Percentiles rank a stretch among this genome's conserved stretches.
phyloP scores from a whole-genome alignment of 306 rosid genomes.

The Cucumis hystrix region DNA sequence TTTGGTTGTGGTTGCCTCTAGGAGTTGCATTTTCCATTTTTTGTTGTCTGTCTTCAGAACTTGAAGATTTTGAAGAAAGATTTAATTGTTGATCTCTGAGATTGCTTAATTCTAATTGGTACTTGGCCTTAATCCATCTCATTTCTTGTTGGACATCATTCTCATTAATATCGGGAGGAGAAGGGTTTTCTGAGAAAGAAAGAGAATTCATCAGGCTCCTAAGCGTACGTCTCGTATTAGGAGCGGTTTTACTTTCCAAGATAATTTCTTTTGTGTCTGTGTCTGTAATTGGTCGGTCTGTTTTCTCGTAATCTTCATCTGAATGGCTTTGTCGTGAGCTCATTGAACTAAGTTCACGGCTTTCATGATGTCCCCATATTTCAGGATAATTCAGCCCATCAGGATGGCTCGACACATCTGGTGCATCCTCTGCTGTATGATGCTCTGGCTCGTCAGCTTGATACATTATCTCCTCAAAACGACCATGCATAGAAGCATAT shows the following conservation, averaged over 20 bases:
- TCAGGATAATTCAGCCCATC: constrained; percentile 30
- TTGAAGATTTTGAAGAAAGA: constrained; percentile 22
- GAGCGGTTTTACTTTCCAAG: constrained; percentile 16
- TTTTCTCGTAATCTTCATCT: constrained; percentile 45
- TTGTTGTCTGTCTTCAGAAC: constrained; percentile 13
- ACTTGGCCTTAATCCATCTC: constrained; percentile 69
- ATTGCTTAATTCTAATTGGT: constrained; percentile 46
- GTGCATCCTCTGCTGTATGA: constrained; percentile 18
- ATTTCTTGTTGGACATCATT: constrained; percentile 40
- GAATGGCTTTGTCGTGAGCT: constrained; percentile 51
- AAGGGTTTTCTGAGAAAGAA: constrained; percentile 20
- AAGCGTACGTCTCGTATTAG: constrained; percentile 14
- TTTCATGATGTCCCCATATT: constrained; percentile 47
- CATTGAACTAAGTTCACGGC: constrained; percentile 53
- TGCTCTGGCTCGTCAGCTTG: constrained; percentile 42
- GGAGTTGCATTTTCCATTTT: constrained; percentile 15
- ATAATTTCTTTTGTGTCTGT: constrained; percentile 16
- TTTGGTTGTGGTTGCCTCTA: constrained; percentile 11
- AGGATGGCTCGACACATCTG: constrained; percentile 18
- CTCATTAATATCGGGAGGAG: constrained; percentile 21
- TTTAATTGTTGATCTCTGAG: constrained; percentile 34
- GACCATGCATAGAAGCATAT: constrained; percentile 66
- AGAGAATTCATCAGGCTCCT: constrained; percentile 27
- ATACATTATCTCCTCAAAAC: constrained; percentile 77
- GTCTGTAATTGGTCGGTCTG: constrained; percentile 15